A percentile compares a stretch with the other conserved stretches of the same genome.
Evolutionary conservation across 495 filamentous ascomycete genomes (phyloP).

Genomic region (Saxophila tyrrhenica): DNA sequence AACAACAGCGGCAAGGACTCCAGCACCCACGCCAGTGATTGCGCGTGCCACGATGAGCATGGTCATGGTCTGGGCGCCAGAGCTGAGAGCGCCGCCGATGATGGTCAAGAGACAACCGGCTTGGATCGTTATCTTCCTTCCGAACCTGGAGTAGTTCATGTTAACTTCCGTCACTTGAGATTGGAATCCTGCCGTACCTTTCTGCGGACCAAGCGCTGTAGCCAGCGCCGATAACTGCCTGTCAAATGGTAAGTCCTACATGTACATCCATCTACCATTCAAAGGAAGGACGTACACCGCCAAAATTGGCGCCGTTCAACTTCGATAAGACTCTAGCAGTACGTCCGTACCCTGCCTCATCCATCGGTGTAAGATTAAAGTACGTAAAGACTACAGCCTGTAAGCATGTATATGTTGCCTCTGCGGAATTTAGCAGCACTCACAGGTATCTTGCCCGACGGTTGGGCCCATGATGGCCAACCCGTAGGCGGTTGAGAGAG

Average conservation of each 20-base stretch:
- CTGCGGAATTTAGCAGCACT: too few relatives aligned
- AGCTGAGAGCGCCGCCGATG: constrained; percentile 36
- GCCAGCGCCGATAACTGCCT: constrained; percentile 33
- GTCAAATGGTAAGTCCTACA: too few relatives aligned
- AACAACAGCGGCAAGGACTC: constrained; percentile 36
- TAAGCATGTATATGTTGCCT: too few relatives aligned
- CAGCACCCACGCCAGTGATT: constrained; percentile 37
- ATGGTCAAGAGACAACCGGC: constrained; percentile 34
- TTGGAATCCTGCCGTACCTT: too few relatives aligned
- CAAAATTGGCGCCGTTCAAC: constrained; percentile 16
- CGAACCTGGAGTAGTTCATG: constrained; percentile 22
- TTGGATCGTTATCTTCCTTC: constrained; percentile 36
- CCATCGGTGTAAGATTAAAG: constrained; percentile 17
- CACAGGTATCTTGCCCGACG: constrained; percentile 39
- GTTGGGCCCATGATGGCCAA: constrained; percentile 40
- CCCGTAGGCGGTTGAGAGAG: constrained; percentile 36
- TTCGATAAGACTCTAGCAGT: constrained; percentile 11
- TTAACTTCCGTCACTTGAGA: too few relatives aligned
- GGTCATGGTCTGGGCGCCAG: constrained; percentile 32
- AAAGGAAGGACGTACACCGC: constrained; percentile 10
- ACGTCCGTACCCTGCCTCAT: constrained; percentile 17
- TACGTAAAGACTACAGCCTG: constrained; percentile 15
- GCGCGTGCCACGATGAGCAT: constrained; percentile 43
- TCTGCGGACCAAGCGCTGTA: constrained; percentile 31
- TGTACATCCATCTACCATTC: too few relatives aligned